Percentiles rank a stretch among this genome's conserved stretches.
phyloP scores from a whole-genome alignment of 495 filamentous ascomycete species.

The Neurospora africana region DNA sequence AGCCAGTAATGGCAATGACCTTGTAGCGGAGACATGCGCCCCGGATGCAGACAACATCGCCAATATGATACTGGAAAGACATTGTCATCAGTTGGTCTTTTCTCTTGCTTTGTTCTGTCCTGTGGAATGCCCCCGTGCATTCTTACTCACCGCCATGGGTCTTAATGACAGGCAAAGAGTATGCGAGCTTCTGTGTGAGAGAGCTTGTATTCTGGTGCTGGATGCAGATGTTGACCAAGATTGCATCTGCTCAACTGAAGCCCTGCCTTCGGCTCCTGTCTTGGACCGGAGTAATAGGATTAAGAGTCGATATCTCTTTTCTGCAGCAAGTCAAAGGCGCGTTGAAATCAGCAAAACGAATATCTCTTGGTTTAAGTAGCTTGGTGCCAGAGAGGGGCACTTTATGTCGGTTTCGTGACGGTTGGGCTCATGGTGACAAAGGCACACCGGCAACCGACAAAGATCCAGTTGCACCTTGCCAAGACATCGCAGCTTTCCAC shows the following conservation, averaged over 20 bases:
- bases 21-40: conserved; percentile 14
- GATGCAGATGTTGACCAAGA: not conserved
- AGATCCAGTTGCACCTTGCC: not conserved
- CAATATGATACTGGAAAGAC: conserved; percentile 1
- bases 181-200: not conserved
- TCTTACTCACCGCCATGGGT: not conserved
- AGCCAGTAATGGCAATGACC: conserved; percentile 13
- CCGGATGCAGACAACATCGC: conserved; percentile 14
- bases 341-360: not conserved
- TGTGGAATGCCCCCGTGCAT: not conserved
- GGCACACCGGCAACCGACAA: not conserved
- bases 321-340: not conserved
- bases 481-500: not conserved
- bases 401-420: not conserved
- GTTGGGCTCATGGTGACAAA: not conserved
- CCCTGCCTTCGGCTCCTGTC: not conserved
- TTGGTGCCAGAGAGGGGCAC: not conserved
- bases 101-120: not conserved
- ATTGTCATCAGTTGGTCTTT: not conserved
- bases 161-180: not conserved
- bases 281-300: not conserved
- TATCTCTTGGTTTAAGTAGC: not conserved
- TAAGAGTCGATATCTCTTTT: not conserved
- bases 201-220: not conserved
- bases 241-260: not conserved